Conservation (phyloP, 2,329 filamentous ascomycete species). For the Sclerotinia glacialis region DNA sequence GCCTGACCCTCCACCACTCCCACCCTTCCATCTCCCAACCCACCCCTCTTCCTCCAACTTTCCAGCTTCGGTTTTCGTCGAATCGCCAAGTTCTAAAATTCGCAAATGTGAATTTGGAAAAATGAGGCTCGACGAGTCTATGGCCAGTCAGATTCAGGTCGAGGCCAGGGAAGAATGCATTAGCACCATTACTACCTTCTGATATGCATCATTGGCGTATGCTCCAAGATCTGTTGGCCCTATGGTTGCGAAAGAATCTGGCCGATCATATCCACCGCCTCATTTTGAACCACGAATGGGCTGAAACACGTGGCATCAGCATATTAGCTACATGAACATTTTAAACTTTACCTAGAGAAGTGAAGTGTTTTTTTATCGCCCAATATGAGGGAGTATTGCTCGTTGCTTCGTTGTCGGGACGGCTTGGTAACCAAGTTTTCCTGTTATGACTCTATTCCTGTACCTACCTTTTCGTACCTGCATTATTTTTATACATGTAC, state of each 20-base stretch:
- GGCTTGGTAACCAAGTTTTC: constrained; percentile 11
- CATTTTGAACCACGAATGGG: constrained; percentile 20
- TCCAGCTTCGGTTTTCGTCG: background rate
- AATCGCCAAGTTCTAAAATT: background rate
- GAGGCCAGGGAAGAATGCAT: constrained; percentile 6
- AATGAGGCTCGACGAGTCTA: background rate
- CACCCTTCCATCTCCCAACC: background rate
- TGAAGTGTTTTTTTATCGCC: constrained; percentile 23
- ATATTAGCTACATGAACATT: constrained; percentile 11
- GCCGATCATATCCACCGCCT: constrained; percentile 21
- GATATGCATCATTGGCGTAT: constrained; percentile 4
- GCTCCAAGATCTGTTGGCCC: constrained; percentile 9
- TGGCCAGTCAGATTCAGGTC: constrained; percentile 3
- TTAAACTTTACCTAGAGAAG: constrained; percentile 4
- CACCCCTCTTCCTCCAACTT: background rate
- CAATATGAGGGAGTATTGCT: constrained; percentile 13
- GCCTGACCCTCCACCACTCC: no score
- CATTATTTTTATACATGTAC: constrained; percentile 22
- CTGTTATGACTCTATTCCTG: background rate
- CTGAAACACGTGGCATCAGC: constrained; percentile 21
- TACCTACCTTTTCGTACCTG: constrained; percentile 10
- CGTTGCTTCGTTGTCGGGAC: constrained; percentile 19
- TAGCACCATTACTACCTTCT: constrained; percentile 3
- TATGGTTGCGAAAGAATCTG: constrained; percentile 18
- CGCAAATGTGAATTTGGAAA: background rate